A percentile compares a stretch with the other conserved stretches of the same genome.
Conservation (phyloP, 805 yeast species). For the Vanderwaltozyma verrucispora region DNA sequence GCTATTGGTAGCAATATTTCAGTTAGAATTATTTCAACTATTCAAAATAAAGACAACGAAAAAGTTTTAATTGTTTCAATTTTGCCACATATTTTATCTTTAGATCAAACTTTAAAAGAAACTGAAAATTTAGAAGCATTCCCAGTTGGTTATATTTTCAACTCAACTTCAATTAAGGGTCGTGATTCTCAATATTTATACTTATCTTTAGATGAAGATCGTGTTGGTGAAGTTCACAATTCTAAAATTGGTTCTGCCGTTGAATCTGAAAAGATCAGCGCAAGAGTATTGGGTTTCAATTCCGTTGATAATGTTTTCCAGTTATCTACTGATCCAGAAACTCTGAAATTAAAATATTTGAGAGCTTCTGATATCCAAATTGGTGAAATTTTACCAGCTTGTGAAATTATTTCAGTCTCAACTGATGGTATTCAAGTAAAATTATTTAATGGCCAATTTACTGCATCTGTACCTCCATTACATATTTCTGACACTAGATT, state of each 20-base stretch:
- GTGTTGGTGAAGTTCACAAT: constrained; percentile 65
- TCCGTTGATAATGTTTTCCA: constrained; percentile 54
- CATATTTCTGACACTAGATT: constrained; percentile 82
- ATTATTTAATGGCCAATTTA: constrained; percentile 51
- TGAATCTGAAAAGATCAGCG: constrained; percentile 58
- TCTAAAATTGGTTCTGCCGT: constrained; percentile 49
- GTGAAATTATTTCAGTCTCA: constrained; percentile 46
- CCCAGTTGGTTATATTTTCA: constrained; percentile 64
- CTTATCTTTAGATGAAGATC: constrained; percentile 45
- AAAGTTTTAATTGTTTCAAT: constrained; percentile 51
- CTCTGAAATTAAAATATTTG: constrained; percentile 55
- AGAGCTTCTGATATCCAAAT: constrained; percentile 61
- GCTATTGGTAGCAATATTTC: constrained; percentile 57
- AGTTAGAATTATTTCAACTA: constrained; percentile 60
- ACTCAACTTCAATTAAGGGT: constrained; percentile 45
- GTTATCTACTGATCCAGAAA: constrained; percentile 57
- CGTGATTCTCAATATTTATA: constrained; percentile 47
- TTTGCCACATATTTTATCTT: constrained; percentile 41
- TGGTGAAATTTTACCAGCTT: constrained; percentile 53
- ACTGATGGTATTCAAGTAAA: constrained; percentile 60
- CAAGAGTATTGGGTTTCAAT: constrained; percentile 69
- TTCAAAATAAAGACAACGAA: constrained; percentile 42
- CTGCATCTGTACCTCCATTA: constrained; percentile 59
- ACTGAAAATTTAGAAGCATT: constrained; percentile 47
- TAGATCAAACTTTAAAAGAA: constrained; percentile 6